phyloP scores from a whole-genome alignment of 225 moss, liverwort and hornwort species.

The Physcomitrellopsis africana region DNA sequence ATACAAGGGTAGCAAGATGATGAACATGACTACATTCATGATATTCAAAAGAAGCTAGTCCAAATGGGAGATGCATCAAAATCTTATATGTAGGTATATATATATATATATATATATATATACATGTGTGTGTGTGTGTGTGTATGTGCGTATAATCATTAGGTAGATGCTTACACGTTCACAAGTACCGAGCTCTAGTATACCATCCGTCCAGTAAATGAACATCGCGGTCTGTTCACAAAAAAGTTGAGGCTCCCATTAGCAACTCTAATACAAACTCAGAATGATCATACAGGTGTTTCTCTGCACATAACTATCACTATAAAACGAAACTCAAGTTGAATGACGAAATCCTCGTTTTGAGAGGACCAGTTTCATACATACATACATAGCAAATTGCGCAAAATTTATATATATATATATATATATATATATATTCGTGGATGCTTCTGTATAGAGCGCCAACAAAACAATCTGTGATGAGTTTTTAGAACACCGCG shows the following conservation, averaged over 20 bases:
- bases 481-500: not conserved
- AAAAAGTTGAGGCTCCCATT: not conserved
- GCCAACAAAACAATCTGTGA: not conserved
- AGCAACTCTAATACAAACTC: not conserved
- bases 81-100: too few species aligned
- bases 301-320: not conserved
- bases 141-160: not conserved
- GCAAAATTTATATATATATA: not conserved
- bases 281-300: not conserved
- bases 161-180: constrained; percentile 32
- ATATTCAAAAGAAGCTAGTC: too few species aligned
- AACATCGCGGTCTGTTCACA: constrained; percentile 59
- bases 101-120: too few species aligned
- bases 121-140: too few species aligned
- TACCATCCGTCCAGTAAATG: constrained; percentile 60
- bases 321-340: not conserved
- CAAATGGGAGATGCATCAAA: too few species aligned
- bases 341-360: not conserved
- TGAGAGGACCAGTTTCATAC: not conserved
- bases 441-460: not conserved
- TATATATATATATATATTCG: not conserved
- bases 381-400: too few species aligned
- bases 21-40: too few species aligned
- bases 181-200: constrained; percentile 79
- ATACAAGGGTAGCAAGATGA: too few species aligned